Conservation (phyloP, 805 yeast species). For the Lachancea thermotolerans region DNA sequence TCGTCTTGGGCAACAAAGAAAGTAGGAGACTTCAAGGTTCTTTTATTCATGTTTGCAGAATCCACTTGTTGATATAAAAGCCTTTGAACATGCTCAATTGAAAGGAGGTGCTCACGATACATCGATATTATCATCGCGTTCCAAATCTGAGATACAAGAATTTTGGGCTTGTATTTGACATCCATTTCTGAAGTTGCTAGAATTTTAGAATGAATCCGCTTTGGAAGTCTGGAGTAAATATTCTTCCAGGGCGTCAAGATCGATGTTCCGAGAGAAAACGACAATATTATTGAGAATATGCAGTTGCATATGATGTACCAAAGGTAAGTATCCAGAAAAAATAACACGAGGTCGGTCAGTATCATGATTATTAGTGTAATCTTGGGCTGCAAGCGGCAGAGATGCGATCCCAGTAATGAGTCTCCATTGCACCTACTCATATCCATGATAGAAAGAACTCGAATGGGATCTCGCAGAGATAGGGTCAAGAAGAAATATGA, state of each 20-base stretch:
- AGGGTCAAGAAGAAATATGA: constrained; percentile 73
- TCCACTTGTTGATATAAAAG: constrained; percentile 51
- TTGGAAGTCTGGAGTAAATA: constrained; percentile 67
- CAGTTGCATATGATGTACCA: constrained; percentile 86
- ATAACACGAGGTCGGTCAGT: constrained; percentile 58
- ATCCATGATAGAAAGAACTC: constrained; percentile 56
- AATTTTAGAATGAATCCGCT: constrained; percentile 65
- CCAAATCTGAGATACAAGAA: constrained; percentile 67
- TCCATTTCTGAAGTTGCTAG: constrained; percentile 45
- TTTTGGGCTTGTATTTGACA: constrained; percentile 44
- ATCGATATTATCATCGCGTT: constrained; percentile 75
- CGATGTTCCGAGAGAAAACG: constrained; percentile 70
- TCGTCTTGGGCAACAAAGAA: constrained; percentile 83
- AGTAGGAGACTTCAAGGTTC: constrained; percentile 57
- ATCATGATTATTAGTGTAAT: constrained; percentile 49
- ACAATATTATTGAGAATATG: constrained; percentile 60
- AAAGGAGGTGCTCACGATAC: constrained; percentile 73
- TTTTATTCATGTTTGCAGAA: constrained; percentile 32
- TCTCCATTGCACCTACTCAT: constrained; percentile 59
- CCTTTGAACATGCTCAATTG: constrained; percentile 64
- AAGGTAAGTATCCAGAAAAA: constrained; percentile 73
- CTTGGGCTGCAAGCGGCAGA: constrained; percentile 53
- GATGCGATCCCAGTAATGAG: constrained; percentile 39
- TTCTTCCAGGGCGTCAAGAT: constrained; percentile 89
- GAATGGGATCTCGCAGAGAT: constrained; percentile 64